These are phyloP conservation scores for Myxozyma melibiosi DNA, from an alignment of 805 yeast species.

Conservation along the genomic window DNA sequence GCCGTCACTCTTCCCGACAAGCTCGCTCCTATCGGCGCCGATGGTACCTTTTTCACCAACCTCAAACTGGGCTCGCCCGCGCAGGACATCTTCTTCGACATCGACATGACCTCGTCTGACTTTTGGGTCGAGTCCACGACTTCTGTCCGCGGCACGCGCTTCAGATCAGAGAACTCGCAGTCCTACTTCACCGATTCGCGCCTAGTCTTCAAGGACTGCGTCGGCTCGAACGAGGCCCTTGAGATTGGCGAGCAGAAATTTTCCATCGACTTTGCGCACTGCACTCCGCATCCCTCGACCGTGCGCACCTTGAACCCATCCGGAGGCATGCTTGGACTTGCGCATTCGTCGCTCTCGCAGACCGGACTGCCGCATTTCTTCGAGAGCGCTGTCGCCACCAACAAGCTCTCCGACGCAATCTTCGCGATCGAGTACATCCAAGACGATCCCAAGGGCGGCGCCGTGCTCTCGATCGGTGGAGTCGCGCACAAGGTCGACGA, in stretches of 20 bases:
- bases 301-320: conserved; percentile 31
- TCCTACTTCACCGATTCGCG: conserved; percentile 27
- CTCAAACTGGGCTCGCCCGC: conserved; percentile 25
- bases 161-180: conserved; percentile 24
- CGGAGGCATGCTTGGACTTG: conserved; percentile 33
- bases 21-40: conserved; percentile 32
- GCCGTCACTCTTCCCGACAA: conserved; percentile 26
- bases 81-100: conserved; percentile 25
- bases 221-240: conserved; percentile 25
- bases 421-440: conserved; percentile 22
- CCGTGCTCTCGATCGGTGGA: conserved; percentile 26
- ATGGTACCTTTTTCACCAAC: conserved; percentile 24
- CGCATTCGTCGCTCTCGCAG: conserved; percentile 31
- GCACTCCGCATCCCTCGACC: conserved; percentile 29
- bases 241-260: conserved; percentile 9
- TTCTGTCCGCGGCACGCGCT: conserved; percentile 28
- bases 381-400: conserved; percentile 12
- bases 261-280: conserved; percentile 29
- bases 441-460: conserved; percentile 17
- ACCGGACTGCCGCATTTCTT: conserved; percentile 29
- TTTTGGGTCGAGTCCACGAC: conserved; percentile 33
- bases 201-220: conserved; percentile 29
- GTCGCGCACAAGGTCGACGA: conserved; percentile 25
- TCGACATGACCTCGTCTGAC: conserved; percentile 33
- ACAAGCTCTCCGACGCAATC: conserved; percentile 17